Conservation (phyloP, 1,284 basidiomycete genomes). For the Rhodotorula sp. region DNA sequence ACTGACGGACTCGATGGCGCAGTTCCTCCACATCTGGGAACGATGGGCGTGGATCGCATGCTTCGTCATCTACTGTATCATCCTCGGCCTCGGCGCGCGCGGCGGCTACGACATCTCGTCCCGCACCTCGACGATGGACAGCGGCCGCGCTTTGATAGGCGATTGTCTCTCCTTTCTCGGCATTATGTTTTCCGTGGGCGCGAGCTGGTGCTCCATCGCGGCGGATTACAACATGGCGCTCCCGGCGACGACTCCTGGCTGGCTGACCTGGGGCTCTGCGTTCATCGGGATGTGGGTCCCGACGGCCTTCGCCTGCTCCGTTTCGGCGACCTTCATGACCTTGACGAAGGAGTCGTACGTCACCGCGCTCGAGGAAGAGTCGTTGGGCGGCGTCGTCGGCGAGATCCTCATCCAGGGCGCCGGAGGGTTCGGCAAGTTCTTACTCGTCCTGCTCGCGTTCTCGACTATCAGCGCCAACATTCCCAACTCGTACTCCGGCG, state of each 20-base stretch:
- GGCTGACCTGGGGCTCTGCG: constrained; percentile 49
- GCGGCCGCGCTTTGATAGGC: constrained; percentile 51
- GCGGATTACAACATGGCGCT: constrained; percentile 38
- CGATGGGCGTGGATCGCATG: constrained; percentile 62
- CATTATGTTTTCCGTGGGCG: constrained; percentile 21
- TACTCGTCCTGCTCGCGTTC: constrained; percentile 60
- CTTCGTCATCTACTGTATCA: constrained; percentile 55
- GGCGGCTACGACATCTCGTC: constrained; percentile 57
- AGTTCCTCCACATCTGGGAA: constrained; percentile 56
- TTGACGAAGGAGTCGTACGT: constrained; percentile 58
- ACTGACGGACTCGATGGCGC: too few species aligned
- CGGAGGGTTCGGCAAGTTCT: constrained; percentile 59
- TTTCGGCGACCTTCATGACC: constrained; percentile 55
- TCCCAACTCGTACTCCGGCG: constrained; percentile 42
- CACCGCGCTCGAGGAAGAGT: constrained; percentile 54
- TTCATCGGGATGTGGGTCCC: constrained; percentile 62
- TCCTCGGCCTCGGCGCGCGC: constrained; percentile 56
- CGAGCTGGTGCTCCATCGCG: constrained; percentile 31
- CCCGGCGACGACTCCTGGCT: constrained; percentile 36
- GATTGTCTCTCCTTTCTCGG: constrained; percentile 58
- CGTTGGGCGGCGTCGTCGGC: constrained; percentile 54
- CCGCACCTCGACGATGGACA: constrained; percentile 55
- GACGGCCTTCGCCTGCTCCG: constrained; percentile 57
- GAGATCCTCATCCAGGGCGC: constrained; percentile 48
- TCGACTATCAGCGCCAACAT: constrained; percentile 48